Evolutionary conservation across 495 filamentous ascomycete genomes (phyloP).

Genomic region (Aspergillus diversus): DNA sequence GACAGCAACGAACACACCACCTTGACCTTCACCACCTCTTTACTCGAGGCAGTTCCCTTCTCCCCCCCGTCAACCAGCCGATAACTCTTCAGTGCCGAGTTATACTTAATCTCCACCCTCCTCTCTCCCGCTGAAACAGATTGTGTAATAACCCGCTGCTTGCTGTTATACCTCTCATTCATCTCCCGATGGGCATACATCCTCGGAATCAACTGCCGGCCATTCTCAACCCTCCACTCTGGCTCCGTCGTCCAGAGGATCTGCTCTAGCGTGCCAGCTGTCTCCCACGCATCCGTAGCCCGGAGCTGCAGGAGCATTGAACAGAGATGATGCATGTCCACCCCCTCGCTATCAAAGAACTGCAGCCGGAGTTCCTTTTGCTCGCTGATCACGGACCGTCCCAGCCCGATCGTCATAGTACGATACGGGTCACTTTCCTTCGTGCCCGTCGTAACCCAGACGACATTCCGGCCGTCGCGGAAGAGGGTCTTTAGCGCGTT

Average conservation of each 20-base stretch:
- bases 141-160: neutral
- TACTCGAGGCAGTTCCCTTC: too few species aligned
- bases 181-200: neutral
- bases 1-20: neutral
- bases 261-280: slow-evolving; percentile 19
- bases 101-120: neutral
- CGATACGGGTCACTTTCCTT: neutral
- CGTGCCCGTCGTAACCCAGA: neutral
- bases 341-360: slow-evolving; percentile 28
- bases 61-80: neutral
- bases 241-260: slow-evolving; percentile 37
- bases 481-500: neutral
- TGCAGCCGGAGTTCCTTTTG: slow-evolving; percentile 5
- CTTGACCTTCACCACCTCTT: neutral
- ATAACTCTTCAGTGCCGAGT: neutral
- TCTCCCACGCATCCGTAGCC: slow-evolving; percentile 2
- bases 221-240: slow-evolving; percentile 28
- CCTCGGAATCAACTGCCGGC: slow-evolving; percentile 27
- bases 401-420: slow-evolving; percentile 17
- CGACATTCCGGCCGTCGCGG: neutral
- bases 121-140: too few species aligned
- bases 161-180: neutral
- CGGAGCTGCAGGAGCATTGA: slow-evolving; percentile 2
- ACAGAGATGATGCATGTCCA: neutral
- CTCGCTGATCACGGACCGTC: slow-evolving; percentile 21